Evolutionary conservation across 192 early-diverging fungal species (phyloP).

Genomic region (Geosiphon pyriformis): DNA sequence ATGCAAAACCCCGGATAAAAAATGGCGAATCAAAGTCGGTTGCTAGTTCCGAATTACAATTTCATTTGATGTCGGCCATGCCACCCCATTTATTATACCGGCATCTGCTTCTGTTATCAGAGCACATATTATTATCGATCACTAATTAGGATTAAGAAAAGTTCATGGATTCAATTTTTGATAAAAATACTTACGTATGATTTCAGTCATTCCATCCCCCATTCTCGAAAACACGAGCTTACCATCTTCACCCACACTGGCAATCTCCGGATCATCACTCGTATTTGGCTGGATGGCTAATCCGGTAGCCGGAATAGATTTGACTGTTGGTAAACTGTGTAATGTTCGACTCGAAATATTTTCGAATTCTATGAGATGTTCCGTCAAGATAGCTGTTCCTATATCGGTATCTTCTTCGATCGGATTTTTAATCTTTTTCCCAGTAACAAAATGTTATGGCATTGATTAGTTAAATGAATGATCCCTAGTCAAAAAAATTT

Average conservation of each 20-base stretch:
- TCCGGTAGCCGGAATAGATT: conserved; percentile 8
- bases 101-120: conserved; percentile 12
- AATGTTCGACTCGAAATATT: background rate
- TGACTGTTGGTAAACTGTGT: conserved; percentile 1
- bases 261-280: conserved; percentile 13
- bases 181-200: conserved; percentile 13
- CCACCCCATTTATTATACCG: conserved; percentile 4
- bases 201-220: background rate
- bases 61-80: conserved; percentile 24
- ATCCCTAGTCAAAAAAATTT: too few species aligned
- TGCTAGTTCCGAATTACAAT: conserved; percentile 18
- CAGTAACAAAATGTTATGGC: background rate
- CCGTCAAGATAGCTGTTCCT: background rate
- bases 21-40: background rate
- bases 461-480: too few species aligned
- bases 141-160: background rate
- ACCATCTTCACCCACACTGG: conserved; percentile 26
- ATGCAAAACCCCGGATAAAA: background rate
- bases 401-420: background rate
- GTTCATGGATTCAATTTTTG: background rate
- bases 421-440: background rate
- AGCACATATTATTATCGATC: background rate
- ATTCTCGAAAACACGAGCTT: conserved; percentile 19
- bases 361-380: background rate
- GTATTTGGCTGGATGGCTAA: conserved; percentile 20